Percentiles rank a stretch among this genome's conserved stretches.
Conservation (phyloP, 2,329 filamentous ascomycete species). For the Aspergillaceae sp. region DNA sequence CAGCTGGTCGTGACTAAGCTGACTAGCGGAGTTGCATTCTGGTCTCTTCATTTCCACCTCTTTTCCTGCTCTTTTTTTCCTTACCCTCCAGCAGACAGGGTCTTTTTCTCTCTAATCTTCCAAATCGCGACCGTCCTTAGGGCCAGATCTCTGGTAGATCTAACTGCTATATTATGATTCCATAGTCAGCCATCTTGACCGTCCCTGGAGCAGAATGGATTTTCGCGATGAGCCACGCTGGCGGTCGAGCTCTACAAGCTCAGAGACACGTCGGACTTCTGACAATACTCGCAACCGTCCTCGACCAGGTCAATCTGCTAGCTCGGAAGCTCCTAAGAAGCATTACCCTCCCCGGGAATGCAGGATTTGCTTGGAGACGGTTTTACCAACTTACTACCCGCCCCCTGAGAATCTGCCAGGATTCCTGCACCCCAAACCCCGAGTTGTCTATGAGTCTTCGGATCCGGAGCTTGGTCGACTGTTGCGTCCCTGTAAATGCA, state of each 20-base stretch:
- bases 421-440: conserved; percentile 48
- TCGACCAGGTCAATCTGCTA: conserved; percentile 6
- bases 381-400: conserved; percentile 52
- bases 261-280: conserved; percentile 4
- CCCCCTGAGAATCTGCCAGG: conserved; percentile 47
- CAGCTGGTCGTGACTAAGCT: background rate
- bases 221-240: conserved; percentile 17
- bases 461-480: conserved; percentile 67
- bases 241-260: conserved; percentile 9
- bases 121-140: too few species aligned
- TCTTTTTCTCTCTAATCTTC: too few species aligned
- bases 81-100: conserved; percentile 1
- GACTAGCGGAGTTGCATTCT: background rate
- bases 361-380: conserved; percentile 77
- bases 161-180: conserved; percentile 8
- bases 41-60: conserved; percentile 7
- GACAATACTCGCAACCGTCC: conserved; percentile 7
- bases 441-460: conserved; percentile 63
- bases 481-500: conserved; percentile 85
- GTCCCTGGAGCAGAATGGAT: conserved; percentile 9
- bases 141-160: conserved; percentile 9
- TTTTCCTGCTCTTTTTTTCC: conserved; percentile 9
- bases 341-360: conserved; percentile 68
- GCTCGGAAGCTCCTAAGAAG: conserved; percentile 23
- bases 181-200: background rate